Conservation (phyloP, 345 rosid species). For the Sonneratia alba region DNA sequence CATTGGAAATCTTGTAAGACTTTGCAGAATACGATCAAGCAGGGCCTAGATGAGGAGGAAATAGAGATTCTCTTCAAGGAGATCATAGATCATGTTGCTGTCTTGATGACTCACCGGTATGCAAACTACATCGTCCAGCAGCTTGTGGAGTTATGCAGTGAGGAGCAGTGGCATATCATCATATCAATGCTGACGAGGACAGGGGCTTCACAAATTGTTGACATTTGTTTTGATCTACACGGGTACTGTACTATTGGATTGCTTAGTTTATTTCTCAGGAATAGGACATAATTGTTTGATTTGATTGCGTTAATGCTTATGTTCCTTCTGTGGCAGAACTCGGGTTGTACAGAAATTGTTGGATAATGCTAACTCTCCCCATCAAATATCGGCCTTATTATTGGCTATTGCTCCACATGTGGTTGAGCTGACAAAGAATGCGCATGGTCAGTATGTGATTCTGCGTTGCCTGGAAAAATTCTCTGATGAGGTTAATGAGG, state of each 20-base stretch:
- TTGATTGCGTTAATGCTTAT: neutral
- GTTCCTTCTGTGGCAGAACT: conserved; percentile 27
- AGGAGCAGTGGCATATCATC: conserved; percentile 41
- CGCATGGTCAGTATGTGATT: conserved; percentile 45
- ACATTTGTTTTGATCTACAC: conserved; percentile 37
- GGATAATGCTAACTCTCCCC: conserved; percentile 21
- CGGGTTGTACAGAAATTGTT: conserved; percentile 46
- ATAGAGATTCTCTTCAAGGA: conserved; percentile 35
- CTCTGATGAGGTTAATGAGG: conserved; percentile 34
- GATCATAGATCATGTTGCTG: conserved; percentile 22
- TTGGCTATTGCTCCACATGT: conserved; percentile 24
- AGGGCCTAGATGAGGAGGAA: conserved; percentile 16
- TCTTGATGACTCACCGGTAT: conserved; percentile 48
- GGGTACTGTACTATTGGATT: conserved; percentile 27
- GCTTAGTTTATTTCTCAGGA: neutral
- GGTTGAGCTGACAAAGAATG: conserved; percentile 30
- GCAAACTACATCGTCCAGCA: conserved; percentile 44
- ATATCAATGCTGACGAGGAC: conserved; percentile 28
- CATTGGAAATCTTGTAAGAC: conserved; percentile 18
- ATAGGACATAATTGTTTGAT: conserved; percentile 1
- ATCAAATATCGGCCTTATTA: conserved; percentile 25
- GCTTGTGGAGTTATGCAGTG: conserved; percentile 37
- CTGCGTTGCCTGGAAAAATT: conserved; percentile 35
- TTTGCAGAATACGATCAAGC: conserved; percentile 23
- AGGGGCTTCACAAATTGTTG: conserved; percentile 16